Conservation (phyloP, 495 filamentous ascomycete genomes). For the Penicillium crystallinum region DNA sequence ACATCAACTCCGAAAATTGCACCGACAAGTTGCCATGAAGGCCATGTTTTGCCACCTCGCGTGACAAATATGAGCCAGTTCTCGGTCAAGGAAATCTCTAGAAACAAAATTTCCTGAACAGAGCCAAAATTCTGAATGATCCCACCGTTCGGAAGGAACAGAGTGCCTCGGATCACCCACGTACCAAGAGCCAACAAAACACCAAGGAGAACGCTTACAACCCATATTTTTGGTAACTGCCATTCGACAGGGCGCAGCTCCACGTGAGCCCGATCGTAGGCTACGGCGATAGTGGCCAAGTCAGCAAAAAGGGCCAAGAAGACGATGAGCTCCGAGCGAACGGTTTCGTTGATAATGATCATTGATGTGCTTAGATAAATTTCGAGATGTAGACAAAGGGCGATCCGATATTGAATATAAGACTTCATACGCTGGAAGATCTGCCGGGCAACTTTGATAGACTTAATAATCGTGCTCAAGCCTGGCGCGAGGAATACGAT, state of each 20-base stretch:
- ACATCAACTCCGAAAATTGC: conserved; percentile 68
- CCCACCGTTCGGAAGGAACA: conserved; percentile 63
- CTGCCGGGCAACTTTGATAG: conserved; percentile 71
- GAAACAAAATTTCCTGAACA: conserved; percentile 67
- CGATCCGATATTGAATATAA: conserved; percentile 75
- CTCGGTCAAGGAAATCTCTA: conserved; percentile 68
- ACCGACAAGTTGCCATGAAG: conserved; percentile 65
- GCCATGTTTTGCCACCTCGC: conserved; percentile 64
- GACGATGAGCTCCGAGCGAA: conserved; percentile 61
- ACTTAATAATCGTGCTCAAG: conserved; percentile 68
- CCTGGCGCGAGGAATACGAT: conserved; percentile 74
- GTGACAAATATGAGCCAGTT: conserved; percentile 81
- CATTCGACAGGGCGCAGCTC: conserved; percentile 67
- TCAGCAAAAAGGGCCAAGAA: conserved; percentile 74
- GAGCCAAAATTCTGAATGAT: conserved; percentile 68
- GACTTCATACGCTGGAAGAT: conserved; percentile 82
- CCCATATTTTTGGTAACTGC: conserved; percentile 75
- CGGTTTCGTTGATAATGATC: conserved; percentile 70
- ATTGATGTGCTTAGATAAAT: conserved; percentile 71
- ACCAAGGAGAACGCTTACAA: conserved; percentile 64
- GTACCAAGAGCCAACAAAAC: conserved; percentile 59
- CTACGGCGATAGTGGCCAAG: conserved; percentile 68
- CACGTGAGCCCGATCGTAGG: conserved; percentile 71
- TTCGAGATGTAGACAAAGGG: conserved; percentile 68
- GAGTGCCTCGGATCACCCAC: conserved; percentile 63